Evolutionary conservation across 495 filamentous ascomycete genomes (phyloP).

Genomic region (Aspergillus coremiiformis): DNA sequence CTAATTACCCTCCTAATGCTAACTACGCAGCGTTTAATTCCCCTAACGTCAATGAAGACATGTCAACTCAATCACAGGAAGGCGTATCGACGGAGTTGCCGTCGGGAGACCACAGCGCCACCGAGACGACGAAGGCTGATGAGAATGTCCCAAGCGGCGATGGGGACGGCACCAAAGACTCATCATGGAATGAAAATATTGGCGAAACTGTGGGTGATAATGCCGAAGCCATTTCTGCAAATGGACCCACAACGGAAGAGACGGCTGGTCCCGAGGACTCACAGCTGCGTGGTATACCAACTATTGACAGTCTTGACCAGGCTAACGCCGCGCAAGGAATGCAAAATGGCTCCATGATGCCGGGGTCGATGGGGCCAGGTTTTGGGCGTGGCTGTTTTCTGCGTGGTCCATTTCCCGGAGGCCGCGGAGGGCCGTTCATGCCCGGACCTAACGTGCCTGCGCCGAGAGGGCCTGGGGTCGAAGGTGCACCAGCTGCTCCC

Average conservation of each 20-base stretch:
- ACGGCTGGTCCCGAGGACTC: conserved; percentile 7
- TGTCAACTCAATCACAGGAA: conserved; percentile 23
- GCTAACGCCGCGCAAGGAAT: conserved; percentile 10
- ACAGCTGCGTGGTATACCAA: conserved; percentile 38
- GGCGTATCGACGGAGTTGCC: conserved; percentile 9
- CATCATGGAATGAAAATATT: conserved; percentile 10
- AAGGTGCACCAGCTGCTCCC: conserved; percentile 81
- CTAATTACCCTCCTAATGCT: conserved; percentile 30
- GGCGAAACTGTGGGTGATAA: conserved; percentile 4
- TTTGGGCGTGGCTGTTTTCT: conserved; percentile 35
- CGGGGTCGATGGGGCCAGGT: conserved; percentile 22
- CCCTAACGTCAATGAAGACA: conserved; percentile 14
- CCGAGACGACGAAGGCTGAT: conserved; percentile 22
- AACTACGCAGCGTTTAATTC: conserved; percentile 27
- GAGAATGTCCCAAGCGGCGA: conserved; percentile 26
- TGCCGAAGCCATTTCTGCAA: neutral
- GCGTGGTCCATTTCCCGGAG: conserved; percentile 22
- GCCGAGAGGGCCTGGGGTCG: conserved; percentile 53
- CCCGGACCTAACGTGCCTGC: conserved; percentile 19
- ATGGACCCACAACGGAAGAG: conserved; percentile 7
- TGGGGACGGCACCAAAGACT: conserved; percentile 15
- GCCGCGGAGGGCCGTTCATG: conserved; percentile 26
- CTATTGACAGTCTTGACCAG: conserved; percentile 39
- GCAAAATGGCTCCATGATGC: conserved; percentile 14
- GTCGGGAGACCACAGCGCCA: conserved; percentile 8